Conservation (phyloP, 2,329 filamentous ascomycete species). For the Exophiala viscosa region DNA sequence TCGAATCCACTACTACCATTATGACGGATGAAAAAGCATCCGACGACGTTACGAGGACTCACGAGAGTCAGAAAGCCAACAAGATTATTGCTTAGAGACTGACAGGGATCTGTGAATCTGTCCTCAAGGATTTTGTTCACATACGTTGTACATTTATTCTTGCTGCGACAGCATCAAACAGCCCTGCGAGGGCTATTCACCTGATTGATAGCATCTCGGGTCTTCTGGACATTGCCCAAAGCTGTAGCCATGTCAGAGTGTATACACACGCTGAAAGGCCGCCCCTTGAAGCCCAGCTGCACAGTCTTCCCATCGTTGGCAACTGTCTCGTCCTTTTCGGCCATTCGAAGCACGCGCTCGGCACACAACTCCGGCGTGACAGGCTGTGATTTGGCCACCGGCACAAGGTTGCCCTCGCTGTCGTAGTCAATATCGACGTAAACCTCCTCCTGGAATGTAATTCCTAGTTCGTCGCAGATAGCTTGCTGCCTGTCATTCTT, state of each 20-base stretch:
- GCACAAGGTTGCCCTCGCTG: slow-evolving; percentile 45
- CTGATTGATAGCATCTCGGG: slow-evolving; percentile 30
- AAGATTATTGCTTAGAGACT: background rate
- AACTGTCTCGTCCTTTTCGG: slow-evolving; percentile 17
- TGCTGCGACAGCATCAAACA: too few relatives aligned
- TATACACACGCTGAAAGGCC: slow-evolving; percentile 32
- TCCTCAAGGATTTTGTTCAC: too few relatives aligned
- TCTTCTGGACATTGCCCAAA: slow-evolving; percentile 28
- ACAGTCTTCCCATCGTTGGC: slow-evolving; percentile 22
- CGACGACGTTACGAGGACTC: slow-evolving; percentile 4
- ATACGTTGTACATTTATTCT: too few relatives aligned
- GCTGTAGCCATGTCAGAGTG: slow-evolving; percentile 33
- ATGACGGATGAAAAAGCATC: slow-evolving; percentile 9
- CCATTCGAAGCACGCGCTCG: slow-evolving; percentile 19
- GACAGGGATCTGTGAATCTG: too few relatives aligned
- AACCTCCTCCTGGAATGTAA: slow-evolving; percentile 52
- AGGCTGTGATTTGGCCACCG: slow-evolving; percentile 33
- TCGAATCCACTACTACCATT: slow-evolving; percentile 9
- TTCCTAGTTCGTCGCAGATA: slow-evolving; percentile 49
- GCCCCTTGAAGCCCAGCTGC: slow-evolving; percentile 26
- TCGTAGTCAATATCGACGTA: slow-evolving; percentile 57
- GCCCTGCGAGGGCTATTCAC: slow-evolving; percentile 11
- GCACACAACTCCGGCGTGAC: slow-evolving; percentile 7
- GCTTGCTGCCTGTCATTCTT: slow-evolving; percentile 51
- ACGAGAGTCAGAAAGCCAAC: slow-evolving; percentile 2